These are phyloP conservation scores for Thelonectria discophora DNA, from an alignment of 2,329 filamentous ascomycete species.

Conservation along the genomic window DNA sequence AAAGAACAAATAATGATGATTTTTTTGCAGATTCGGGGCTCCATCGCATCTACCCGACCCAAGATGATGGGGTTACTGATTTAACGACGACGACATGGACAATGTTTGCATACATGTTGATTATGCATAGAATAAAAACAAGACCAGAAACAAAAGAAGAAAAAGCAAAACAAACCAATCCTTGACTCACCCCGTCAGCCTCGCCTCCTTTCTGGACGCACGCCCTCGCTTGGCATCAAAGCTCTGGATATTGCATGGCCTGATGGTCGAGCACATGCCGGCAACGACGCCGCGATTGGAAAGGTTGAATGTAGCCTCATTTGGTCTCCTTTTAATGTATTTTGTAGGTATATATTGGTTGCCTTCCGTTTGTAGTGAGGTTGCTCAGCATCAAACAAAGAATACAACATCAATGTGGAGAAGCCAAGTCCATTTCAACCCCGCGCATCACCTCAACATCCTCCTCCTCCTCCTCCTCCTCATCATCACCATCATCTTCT, in stretches of 20 bases:
- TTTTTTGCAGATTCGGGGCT: constrained; percentile 10
- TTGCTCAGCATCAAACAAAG: too few relatives aligned
- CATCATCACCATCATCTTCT: too few relatives aligned
- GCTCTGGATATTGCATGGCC: constrained; percentile 38
- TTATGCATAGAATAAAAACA: too few relatives aligned
- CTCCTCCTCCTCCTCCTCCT: background rate
- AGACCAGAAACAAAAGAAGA: background rate
- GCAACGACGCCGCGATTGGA: constrained; percentile 30
- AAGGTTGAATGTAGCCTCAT: constrained; percentile 18
- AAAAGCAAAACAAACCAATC: background rate
- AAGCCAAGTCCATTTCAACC: constrained; percentile 27
- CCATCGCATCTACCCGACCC: constrained; percentile 24
- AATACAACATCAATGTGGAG: constrained; percentile 33
- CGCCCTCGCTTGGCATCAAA: constrained; percentile 37
- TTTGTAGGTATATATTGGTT: constrained; percentile 21
- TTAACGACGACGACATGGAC: background rate
- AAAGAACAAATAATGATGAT: background rate
- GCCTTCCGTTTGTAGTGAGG: background rate
- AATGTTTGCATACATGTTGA: too few relatives aligned
- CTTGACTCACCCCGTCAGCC: constrained; percentile 21
- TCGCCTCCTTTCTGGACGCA: constrained; percentile 24
- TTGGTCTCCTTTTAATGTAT: too few relatives aligned
- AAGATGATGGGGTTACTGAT: constrained; percentile 7
- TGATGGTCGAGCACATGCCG: constrained; percentile 39
- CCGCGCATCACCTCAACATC: constrained; percentile 24